Base-by-base conservation (phyloP, 169 alveolate genomes). In the Plasmodium billcollinsi region DNA sequence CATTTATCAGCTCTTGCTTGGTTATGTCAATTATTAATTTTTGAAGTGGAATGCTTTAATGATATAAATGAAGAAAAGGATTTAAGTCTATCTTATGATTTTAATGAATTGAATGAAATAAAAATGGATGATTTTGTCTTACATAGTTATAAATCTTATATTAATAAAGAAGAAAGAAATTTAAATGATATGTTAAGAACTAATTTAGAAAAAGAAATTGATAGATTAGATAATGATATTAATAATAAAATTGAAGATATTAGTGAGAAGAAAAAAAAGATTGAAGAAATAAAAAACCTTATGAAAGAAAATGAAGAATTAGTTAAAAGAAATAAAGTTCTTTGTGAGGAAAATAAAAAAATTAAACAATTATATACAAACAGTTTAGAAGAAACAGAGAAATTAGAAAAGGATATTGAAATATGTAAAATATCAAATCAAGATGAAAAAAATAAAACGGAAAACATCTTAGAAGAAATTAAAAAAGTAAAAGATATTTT, bases 1-100 rank as follows among this genome's bases (percentile, higher is more conserved):
- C 97, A 95, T 58, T 78, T 95, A 75, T 88, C 96, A 45, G 96
- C 97, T 43, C 69, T 95, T 76, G 63, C 95, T 15, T 95, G 97
- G 97, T 88, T 95, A 20, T 95, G 97, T 62, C 96, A 95, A 74
- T 75, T 95, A 26, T 67, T 95, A 11, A 94, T 93, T 18, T 95
- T 93, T 69, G 97, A 95, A 70, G 94, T 88, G 5, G 97, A 93
- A 21, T 90, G 93, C 14, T 93, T 93, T 63, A 92, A 85, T 72
- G 93, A 94, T 72, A 90, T 91, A 63, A 92, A 92, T 74, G 91
- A 83, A 63, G 91, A 83, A 43, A 83, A 83, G 47, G 92, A 88
- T 71, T 43, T 86, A 45, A 92, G 80, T 39, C 76, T 88, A 39
- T 90, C 92, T 43, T 88, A 92, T 47, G 91, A 83, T 56, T 54